These are phyloP conservation scores for Rosellinia necatrix DNA, from an alignment of 2,329 filamentous ascomycete genomes.

Conservation along the genomic window DNA sequence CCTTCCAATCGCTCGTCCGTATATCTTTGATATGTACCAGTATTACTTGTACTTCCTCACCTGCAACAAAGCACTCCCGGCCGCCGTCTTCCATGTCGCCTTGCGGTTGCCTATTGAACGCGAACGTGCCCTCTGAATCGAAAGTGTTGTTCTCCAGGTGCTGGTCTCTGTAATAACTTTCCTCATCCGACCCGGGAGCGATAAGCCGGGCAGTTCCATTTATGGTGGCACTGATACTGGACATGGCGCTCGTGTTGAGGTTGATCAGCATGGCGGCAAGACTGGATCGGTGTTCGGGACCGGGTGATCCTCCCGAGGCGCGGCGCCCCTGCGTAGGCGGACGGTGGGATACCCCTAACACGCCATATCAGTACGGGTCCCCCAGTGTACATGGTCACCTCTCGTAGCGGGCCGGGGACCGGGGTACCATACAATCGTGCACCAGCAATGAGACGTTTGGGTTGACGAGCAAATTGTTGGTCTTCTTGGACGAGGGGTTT, in stretches of 20 bases:
- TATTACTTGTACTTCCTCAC: constrained; percentile 84
- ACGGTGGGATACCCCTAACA: constrained; percentile 80
- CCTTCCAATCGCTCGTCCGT: constrained; percentile 92
- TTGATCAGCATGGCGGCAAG: constrained; percentile 85
- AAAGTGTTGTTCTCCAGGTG: constrained; percentile 95
- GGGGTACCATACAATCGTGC: constrained; percentile 72
- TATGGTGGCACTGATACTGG: constrained; percentile 89
- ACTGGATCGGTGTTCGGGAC: constrained; percentile 69
- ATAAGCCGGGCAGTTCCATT: constrained; percentile 83
- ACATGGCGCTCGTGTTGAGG: constrained; percentile 86
- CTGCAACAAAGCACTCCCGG: constrained; percentile 72
- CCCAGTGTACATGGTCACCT: too few relatives aligned
- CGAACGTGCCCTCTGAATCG: constrained; percentile 58
- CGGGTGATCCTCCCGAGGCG: constrained; percentile 65
- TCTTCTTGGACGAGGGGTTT: constrained; percentile 78
- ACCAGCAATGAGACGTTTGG: constrained; percentile 91
- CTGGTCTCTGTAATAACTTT: constrained; percentile 78
- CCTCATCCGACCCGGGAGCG: constrained; percentile 75
- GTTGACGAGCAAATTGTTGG: constrained; percentile 80
- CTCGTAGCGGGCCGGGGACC: background rate
- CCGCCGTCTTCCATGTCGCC: constrained; percentile 54
- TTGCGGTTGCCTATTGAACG: constrained; percentile 44
- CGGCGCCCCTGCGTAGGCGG: constrained; percentile 73
- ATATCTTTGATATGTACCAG: constrained; percentile 84
- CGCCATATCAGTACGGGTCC: background rate